These are phyloP conservation scores for Globisporangium cylindrosporum DNA, from an alignment of 352 stramenopile species.

Conservation along the genomic window DNA sequence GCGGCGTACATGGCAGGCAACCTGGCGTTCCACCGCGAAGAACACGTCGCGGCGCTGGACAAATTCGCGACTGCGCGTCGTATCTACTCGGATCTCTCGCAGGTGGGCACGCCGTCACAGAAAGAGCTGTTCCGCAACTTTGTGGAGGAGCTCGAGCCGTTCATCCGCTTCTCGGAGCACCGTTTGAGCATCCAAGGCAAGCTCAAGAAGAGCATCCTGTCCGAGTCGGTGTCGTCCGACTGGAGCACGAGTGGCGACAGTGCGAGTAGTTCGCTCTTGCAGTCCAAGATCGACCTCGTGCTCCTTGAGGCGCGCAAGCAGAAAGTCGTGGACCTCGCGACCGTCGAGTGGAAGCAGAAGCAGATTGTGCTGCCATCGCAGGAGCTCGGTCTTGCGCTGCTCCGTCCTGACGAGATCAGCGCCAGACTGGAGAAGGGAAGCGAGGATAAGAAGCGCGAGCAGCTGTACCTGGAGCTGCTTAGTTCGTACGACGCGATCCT, in stretches of 20 bases:
- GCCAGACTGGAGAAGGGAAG: conserved; percentile 52
- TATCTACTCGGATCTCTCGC: conserved; percentile 82
- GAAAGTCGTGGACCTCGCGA: conserved; percentile 80
- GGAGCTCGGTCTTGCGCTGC: conserved; percentile 61
- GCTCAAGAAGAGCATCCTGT: conserved; percentile 27
- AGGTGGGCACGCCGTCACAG: conserved; percentile 79
- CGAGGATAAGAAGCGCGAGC: conserved; percentile 71
- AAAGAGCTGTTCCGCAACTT: conserved; percentile 73
- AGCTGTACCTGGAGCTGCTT: conserved; percentile 65
- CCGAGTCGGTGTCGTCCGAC: conserved; percentile 39
- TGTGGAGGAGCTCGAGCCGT: conserved; percentile 75
- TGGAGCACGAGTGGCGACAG: conserved; percentile 59
- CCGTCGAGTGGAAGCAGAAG: conserved; percentile 80
- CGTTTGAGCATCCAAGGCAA: conserved; percentile 61
- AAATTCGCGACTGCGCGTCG: conserved; percentile 75
- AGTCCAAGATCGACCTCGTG: conserved; percentile 84
- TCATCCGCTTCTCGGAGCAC: conserved; percentile 86
- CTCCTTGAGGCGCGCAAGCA: conserved; percentile 81
- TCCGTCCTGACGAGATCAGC: conserved; percentile 73
- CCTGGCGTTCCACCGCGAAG: conserved; percentile 85
- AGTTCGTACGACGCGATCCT: conserved; percentile 71
- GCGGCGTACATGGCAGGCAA: conserved; percentile 87
- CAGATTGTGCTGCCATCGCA: conserved; percentile 67
- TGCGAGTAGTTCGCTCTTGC: conserved; percentile 67
- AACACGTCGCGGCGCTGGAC: conserved; percentile 78